Evolutionary conservation across 2,329 filamentous ascomycete species (phyloP), one percentile per base, ranked within the genome.

Genomic region (Chaetomiaceae sp.): DNA sequence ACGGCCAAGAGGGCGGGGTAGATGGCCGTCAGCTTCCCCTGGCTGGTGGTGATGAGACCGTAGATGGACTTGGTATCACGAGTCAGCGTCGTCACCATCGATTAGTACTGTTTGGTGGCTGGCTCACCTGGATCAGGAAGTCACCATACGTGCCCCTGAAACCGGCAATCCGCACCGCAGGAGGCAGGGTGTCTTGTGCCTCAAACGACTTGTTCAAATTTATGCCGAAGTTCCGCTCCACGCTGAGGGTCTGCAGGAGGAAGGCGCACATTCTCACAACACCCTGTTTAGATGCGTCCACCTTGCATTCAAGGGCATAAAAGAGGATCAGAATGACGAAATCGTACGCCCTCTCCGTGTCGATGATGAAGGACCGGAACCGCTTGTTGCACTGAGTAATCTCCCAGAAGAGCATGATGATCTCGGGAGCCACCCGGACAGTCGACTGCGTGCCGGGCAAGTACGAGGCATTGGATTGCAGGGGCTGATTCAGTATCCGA

Each of bases 231-330:
- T 86, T 89, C 46, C 84, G 79, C 66, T 97, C 93, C 2, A 94
- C 89, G 59, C 91, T 97, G 60, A 98, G 70, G 0, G 93, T 97
- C 66, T 98, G 93, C 33, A 98, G 70, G 35, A 97, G 76, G 64
- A 98, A 97, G n/a, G 94, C 84, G 65, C 93, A 96, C 89, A 97
- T 96, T 45, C 93, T 80, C 20, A 97, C 88, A 1, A 96, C 76
- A 1, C 93, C 93, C 65, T 96, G 90, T 63, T 91, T 94, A 1
- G 89, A 82, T 17, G 85, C 72, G 60, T 97, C 91, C 34, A 81
- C 79, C 61, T 88, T 89, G 65, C 93, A 86, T 62, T 95, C 89
- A 38, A 95, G 80, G 4, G 90, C 88, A 63, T 97, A 96, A 68
- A 94, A 98, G 3, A 97, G 70, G 33, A 94, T 82, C 17, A 97